These are phyloP conservation scores for Moniliophthora roreri DNA, from an alignment of 1,284 basidiomycete genomes.

Conservation along the genomic window DNA sequence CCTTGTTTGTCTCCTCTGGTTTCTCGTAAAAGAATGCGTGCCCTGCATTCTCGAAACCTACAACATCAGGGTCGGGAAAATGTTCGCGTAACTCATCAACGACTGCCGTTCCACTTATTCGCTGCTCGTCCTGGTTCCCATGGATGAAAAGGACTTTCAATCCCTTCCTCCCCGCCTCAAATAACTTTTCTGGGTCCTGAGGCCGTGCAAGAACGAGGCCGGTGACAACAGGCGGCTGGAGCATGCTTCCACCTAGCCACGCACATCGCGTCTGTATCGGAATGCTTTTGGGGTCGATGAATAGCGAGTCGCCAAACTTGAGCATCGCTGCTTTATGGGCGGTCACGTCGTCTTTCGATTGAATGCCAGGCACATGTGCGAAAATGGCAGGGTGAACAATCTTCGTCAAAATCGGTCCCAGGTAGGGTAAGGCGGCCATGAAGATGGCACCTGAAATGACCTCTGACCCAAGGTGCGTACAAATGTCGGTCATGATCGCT, in stretches of 20 bases:
- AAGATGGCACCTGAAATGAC: slow-evolving; percentile 11
- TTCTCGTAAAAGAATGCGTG: slow-evolving; percentile 24
- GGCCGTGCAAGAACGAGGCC: slow-evolving; percentile 1
- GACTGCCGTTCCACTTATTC: slow-evolving; percentile 7
- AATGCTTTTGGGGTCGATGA: slow-evolving; percentile 7
- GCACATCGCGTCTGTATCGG: slow-evolving; percentile 7
- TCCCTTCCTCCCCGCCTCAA: slow-evolving; percentile 12
- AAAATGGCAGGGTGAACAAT: not conserved
- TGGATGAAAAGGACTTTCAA: slow-evolving; percentile 12
- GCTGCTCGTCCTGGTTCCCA: slow-evolving; percentile 12
- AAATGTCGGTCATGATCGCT: slow-evolving; percentile 13
- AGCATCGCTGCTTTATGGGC: not conserved
- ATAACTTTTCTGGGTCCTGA: slow-evolving; percentile 8
- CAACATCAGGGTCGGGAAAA: slow-evolving; percentile 20
- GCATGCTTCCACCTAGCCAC: slow-evolving; percentile 10
- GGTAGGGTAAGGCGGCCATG: slow-evolving; percentile 5
- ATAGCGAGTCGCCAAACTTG: slow-evolving; percentile 6
- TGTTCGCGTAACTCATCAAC: slow-evolving; percentile 14
- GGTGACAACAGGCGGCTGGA: slow-evolving; percentile 5
- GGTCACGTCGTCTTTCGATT: slow-evolving; percentile 2
- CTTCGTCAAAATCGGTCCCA: not conserved
- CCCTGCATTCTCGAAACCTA: slow-evolving; percentile 17
- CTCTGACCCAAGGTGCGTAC: slow-evolving; percentile 12
- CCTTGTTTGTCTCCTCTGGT: slow-evolving; percentile 16
- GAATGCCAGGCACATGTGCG: not conserved